Evolutionary conservation across 352 stramenopile species (phyloP), one percentile per base, ranked within the genome.

Genomic region (Halophytophthora polymorphica): DNA sequence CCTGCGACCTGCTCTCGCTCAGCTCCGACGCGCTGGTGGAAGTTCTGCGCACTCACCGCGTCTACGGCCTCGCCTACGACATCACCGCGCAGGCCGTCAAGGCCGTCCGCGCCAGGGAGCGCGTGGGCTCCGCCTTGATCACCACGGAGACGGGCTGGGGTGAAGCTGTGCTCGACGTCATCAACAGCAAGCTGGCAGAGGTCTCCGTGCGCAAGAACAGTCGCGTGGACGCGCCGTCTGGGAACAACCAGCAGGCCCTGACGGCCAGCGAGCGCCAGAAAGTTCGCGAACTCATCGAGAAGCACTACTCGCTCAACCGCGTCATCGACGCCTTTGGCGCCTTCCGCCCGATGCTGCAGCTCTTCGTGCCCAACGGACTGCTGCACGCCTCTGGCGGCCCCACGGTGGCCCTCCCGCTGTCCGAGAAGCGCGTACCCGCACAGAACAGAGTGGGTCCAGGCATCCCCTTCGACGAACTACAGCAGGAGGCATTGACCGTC

Each of bases 1-100:
- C 75, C 1, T 89, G 75, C 42, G 75, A 87, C 25, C 50, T 89
- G 47, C 44, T 89, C 4, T 84, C 75, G 1, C 54, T 87, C 6
- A 64, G 45, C 6, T 50, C 75, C 1, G 69, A 82, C 46, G 64
- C 44, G 6, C 36, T 89, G 22, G 41, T 83, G 15, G 42, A 53
- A 2, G 59, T 85, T 10, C 58, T 89, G 8, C 64, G 71, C 18
- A 61, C 23, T 2, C 73, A 87, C 34, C 59, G 66, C 7, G 53
- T 66, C 2, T 80, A 66, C 18, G 65, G 62, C 12, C 19, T 82
- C 15, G 69, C 71, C 3, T 68, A 83, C 14, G 64, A 71, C 37
- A 69, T 85, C 10, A 71, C 73, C 1, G 51, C 64, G 2, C 53
- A 61, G 5, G 57, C 64, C 0, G 45, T 69, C 2, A 43, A 71